Evolutionary conservation across 1,284 basidiomycete genomes (phyloP).

Genomic region (Lentinus polychrous): DNA sequence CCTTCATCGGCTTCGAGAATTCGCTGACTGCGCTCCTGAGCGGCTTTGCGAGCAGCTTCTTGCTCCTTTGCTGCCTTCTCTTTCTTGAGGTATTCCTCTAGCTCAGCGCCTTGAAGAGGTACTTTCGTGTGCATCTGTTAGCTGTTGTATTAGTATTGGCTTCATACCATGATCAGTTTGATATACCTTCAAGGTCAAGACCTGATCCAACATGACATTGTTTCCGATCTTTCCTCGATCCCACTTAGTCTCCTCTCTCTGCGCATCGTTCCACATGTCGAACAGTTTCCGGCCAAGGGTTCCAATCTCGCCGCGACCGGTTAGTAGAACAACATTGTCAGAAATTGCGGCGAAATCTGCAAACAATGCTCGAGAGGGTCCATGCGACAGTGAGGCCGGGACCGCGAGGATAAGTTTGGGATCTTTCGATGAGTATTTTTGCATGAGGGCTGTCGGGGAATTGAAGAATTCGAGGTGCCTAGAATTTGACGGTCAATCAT

Average conservation of each 20-base stretch:
- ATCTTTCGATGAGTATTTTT: slow-evolving; percentile 77
- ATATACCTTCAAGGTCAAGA: slow-evolving; percentile 56
- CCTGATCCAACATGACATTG: slow-evolving; percentile 71
- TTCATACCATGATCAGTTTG: background rate
- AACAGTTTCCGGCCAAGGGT: slow-evolving; percentile 80
- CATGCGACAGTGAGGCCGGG: slow-evolving; percentile 88
- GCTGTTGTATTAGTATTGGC: background rate
- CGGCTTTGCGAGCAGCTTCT: slow-evolving; percentile 82
- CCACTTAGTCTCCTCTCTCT: slow-evolving; percentile 75
- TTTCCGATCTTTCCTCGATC: slow-evolving; percentile 85
- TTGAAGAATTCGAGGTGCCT: slow-evolving; percentile 90
- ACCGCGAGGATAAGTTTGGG: slow-evolving; percentile 94
- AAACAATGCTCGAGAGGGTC: slow-evolving; percentile 84
- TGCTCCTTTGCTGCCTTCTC: slow-evolving; percentile 81
- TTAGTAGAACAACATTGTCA: slow-evolving; percentile 83
- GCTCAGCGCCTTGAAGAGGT: slow-evolving; percentile 78
- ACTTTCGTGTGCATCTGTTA: slow-evolving; percentile 84
- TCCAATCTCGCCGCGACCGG: slow-evolving; percentile 70
- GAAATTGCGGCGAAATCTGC: slow-evolving; percentile 75
- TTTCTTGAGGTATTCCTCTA: slow-evolving; percentile 75
- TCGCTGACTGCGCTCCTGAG: slow-evolving; percentile 75
- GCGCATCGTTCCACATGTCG: slow-evolving; percentile 79
- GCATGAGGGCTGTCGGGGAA: slow-evolving; percentile 73
- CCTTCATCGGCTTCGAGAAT: slow-evolving; percentile 89
- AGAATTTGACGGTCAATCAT: slow-evolving; percentile 1